Evolutionary conservation across 2,329 filamentous ascomycete genomes (phyloP), one percentile per base, ranked within the genome.

Genomic region (Cadophora malorum): DNA sequence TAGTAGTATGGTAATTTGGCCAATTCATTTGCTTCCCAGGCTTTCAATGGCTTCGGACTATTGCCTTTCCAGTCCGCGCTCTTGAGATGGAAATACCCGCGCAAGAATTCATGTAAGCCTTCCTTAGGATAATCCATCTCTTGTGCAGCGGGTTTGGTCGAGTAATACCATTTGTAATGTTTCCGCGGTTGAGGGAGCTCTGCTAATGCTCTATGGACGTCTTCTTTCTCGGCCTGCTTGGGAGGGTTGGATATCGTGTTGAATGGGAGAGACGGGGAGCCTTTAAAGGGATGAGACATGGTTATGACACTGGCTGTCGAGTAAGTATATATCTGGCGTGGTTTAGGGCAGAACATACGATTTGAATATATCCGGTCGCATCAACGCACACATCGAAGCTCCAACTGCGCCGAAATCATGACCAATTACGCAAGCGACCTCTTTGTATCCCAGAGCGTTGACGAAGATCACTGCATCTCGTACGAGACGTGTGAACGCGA

Each of bases 91-190:
- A 91, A 87, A 74, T 91, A 92, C 3, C 89, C 88, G 10, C 88
- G 83, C 0, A 91, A 79, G 69, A 91, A 91, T 0, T 77, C 76
- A n/a, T 84, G 80, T 14, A 91, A 79, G 2, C 86, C 85, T 67
- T 86, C 83, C 0, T 79, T 73, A 0, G 84, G 82, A 33, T 80
- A 74, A 25, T 79, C 75, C 84, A 85, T 86, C 38, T 86, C 81
- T 1, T 68, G 41, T 0, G 81, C 81, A 0, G 86, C 86, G 1
- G 75, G 68, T 0, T 80, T 61, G 1, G 82, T 83, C 2, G 85
- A 85, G 72, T 88, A 89, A 77, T 88, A 91, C 84, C 84, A 89
- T 77, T 90, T 90, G 80, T 91, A 92, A 76, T 91, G 89, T 75
- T 91, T 91, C 9, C 86, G 76, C 0, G 88, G 87, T n/a, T 84